These are phyloP conservation scores for Cordyceps cateniannulata DNA, from an alignment of 2,329 filamentous ascomycete species.

Conservation along the genomic window DNA sequence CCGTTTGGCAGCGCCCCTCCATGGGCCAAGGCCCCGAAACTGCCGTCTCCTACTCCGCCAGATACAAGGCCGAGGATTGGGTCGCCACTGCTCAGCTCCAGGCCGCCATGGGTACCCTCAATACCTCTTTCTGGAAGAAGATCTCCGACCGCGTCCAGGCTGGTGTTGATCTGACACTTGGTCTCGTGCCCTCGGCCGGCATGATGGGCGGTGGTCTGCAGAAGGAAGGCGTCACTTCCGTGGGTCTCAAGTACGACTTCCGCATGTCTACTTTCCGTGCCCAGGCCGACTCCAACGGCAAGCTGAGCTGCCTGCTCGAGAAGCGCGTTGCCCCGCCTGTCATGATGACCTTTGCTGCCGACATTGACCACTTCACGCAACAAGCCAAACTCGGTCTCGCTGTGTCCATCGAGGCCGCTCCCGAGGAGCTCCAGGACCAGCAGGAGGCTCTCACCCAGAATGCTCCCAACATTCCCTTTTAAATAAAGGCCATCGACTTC, in stretches of 20 bases:
- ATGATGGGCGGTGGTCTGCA: constrained; percentile 69
- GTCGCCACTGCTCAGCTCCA: constrained; percentile 85
- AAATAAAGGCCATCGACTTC: constrained; percentile 28
- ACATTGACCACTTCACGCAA: constrained; percentile 96
- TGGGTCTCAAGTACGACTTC: constrained; percentile 98
- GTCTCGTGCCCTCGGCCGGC: constrained; percentile 60
- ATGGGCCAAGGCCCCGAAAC: constrained; percentile 85
- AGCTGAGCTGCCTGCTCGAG: constrained; percentile 86
- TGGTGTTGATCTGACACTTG: constrained; percentile 88
- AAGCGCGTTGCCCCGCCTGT: constrained; percentile 93
- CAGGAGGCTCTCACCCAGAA: constrained; percentile 54
- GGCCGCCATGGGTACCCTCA: constrained; percentile 73
- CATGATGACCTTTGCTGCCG: constrained; percentile 88
- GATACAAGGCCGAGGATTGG: constrained; percentile 91
- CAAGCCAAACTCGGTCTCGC: constrained; percentile 90
- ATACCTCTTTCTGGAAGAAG: constrained; percentile 88
- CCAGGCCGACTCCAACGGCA: constrained; percentile 91
- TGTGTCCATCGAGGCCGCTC: constrained; percentile 80
- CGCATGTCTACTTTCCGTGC: constrained; percentile 90
- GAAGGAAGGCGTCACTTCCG: constrained; percentile 83
- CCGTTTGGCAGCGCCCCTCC: constrained; percentile 84
- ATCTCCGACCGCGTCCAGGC: constrained; percentile 94
- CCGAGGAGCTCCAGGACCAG: constrained; percentile 82
- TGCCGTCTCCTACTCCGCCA: constrained; percentile 79
- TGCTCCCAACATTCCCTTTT: constrained; percentile 58